Base-by-base conservation (phyloP, 2,329 filamentous ascomycete species). In the Claviceps humidiphila region DNA sequence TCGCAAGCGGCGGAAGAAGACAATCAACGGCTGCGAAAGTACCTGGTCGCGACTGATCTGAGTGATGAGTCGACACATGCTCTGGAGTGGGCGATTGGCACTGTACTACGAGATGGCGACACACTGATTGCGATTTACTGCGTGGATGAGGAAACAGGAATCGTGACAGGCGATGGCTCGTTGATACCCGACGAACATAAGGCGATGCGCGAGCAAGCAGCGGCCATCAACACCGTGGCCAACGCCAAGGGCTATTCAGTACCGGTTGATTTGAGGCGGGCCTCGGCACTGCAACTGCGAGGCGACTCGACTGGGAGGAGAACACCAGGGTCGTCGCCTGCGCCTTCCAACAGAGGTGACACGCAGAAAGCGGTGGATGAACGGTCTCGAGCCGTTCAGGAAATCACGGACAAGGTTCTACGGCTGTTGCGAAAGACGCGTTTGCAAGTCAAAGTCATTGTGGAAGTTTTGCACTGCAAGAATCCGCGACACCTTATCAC, bases 401-500 rank as follows among this genome's bases (percentile, higher is more conserved):
- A 85, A 53, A 89, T 98, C 55, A 90, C 88, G 1, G 81, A 91
- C 52, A 81, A 85, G 38, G 88, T 95, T 51, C 79, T 93, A n/a
- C 86, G 84, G 58, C 72, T 97, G 46, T 71, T 98, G 54, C 80
- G 91, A 55, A 95, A 95, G 75, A 98, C 93, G 1, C 81, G 87
- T 57, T 74, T 98, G 54, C 91, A 98, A 66, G 90, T 96, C 48
- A 82, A 89, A 53, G 87, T 96, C 47, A 89, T 95, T 49, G 85
- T 98, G 38, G 93, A 98, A 69, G 91, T 97, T 30, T 85, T 98
- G 58, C 93, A 97, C 69, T 97, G 93, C 82, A 97, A 96, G 75
- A 96, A 87, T 63, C 89, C 93, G 4, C 91, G 93, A 67, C 90
- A 96, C 66, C 78, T 97, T 72, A 89, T 98, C 57, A 95, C 89